phyloP scores from a whole-genome alignment of 2,329 filamentous ascomycete genomes.

The Botrytis fabae region DNA sequence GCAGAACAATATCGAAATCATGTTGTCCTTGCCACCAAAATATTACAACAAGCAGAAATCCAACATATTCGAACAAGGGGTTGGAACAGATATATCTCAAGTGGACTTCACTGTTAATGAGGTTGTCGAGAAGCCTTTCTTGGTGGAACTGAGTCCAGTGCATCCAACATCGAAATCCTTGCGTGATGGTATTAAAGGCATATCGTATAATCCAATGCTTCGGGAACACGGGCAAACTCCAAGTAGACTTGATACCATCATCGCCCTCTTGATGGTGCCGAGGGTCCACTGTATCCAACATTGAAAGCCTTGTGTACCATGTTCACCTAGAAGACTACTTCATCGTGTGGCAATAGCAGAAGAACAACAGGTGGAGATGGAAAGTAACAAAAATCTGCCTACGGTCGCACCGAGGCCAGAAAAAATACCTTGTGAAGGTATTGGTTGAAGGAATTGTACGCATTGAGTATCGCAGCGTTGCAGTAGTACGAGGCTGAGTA shows the following conservation, averaged over 20 bases:
- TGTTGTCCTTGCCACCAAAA: neutral
- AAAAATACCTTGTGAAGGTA: neutral
- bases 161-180: neutral
- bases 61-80: neutral
- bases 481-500: neutral
- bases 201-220: neutral
- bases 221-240: neutral
- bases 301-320: constrained; percentile 1
- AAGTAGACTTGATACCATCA: neutral
- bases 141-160: neutral
- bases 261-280: neutral
- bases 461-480: neutral
- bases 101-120: neutral
- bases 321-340: neutral
- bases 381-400: neutral
- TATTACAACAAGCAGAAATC: neutral
- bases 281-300: neutral
- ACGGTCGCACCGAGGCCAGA: neutral
- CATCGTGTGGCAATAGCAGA: neutral
- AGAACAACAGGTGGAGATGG: neutral
- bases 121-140: neutral
- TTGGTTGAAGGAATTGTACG: neutral
- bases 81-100: neutral
- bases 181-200: neutral
- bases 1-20: neutral